Conservation (phyloP, 208 protist genomes). For the Acanthamoeba castellanii region DNA sequence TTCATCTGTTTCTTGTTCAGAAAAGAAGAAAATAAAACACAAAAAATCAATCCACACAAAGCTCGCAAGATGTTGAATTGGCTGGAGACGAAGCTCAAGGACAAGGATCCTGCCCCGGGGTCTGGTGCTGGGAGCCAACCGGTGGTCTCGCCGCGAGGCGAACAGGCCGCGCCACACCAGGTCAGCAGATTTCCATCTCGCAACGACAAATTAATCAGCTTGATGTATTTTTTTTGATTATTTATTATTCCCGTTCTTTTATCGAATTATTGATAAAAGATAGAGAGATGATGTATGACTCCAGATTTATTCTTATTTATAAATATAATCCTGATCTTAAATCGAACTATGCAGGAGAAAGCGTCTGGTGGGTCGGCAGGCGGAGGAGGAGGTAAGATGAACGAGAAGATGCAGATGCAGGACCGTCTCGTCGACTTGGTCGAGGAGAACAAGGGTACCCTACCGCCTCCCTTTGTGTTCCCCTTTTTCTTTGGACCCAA, state of each 20-base stretch:
- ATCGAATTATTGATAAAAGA: no score
- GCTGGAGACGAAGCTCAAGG: slow-evolving; percentile 27
- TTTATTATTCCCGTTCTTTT: no score
- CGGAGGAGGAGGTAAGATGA: neutral
- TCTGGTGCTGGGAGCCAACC: neutral
- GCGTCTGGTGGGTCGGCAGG: no score
- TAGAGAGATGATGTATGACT: no score
- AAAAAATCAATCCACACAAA: no score
- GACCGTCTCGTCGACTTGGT: neutral
- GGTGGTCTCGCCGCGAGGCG: neutral
- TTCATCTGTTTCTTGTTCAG: no score
- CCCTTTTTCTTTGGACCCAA: neutral
- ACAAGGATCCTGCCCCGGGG: neutral
- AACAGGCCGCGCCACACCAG: neutral
- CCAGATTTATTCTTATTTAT: no score
- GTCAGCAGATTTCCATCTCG: no score
- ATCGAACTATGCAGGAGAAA: neutral
- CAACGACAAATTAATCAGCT: no score
- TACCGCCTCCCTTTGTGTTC: neutral
- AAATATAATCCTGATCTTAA: no score
- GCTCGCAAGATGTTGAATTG: slow-evolving; percentile 4
- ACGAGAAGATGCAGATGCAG: slow-evolving; percentile 10
- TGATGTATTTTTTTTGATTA: no score
- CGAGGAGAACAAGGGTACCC: neutral
- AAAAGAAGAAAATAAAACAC: no score